Percentiles rank a stretch among this genome's conserved stretches.
Evolutionary conservation across 495 filamentous ascomycete genomes (phyloP).

Genomic region (Lophiotrema nucula): DNA sequence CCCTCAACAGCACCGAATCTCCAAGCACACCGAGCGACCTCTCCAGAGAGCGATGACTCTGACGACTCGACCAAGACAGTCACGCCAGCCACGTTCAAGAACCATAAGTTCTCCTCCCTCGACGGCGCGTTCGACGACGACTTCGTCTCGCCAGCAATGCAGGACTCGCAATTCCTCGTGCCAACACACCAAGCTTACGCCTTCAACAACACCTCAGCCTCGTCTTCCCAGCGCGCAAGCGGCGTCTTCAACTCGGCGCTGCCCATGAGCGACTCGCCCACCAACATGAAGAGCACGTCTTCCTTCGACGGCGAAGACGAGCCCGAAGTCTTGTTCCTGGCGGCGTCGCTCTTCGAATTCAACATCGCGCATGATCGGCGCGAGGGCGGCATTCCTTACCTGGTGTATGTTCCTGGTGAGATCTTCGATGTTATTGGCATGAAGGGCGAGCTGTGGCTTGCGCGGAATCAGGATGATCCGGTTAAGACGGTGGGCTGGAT

Average conservation of each 20-base stretch:
- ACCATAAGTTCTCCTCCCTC: constrained; percentile 2
- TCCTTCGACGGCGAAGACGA: constrained; percentile 39
- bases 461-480: constrained; percentile 91
- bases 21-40: neutral
- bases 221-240: constrained; percentile 24
- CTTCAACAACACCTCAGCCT: neutral
- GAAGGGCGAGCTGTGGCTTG: constrained; percentile 97
- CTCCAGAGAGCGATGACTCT: neutral
- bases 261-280: constrained; percentile 33
- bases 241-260: constrained; percentile 41
- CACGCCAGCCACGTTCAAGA: neutral
- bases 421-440: constrained; percentile 70
- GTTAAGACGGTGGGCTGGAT: constrained; percentile 86
- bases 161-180: neutral
- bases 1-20: no score
- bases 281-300: neutral
- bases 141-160: neutral
- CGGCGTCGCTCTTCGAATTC: constrained; percentile 92
- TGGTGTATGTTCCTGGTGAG: constrained; percentile 91
- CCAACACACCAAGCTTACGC: neutral
- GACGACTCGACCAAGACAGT: neutral
- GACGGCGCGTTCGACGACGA: constrained; percentile 24
- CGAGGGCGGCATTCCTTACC: constrained; percentile 92
- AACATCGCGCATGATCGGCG: constrained; percentile 88
- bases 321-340: constrained; percentile 72